phyloP scores from a whole-genome alignment of 2,329 filamentous ascomycete genomes.

The Alternaria sp. region DNA sequence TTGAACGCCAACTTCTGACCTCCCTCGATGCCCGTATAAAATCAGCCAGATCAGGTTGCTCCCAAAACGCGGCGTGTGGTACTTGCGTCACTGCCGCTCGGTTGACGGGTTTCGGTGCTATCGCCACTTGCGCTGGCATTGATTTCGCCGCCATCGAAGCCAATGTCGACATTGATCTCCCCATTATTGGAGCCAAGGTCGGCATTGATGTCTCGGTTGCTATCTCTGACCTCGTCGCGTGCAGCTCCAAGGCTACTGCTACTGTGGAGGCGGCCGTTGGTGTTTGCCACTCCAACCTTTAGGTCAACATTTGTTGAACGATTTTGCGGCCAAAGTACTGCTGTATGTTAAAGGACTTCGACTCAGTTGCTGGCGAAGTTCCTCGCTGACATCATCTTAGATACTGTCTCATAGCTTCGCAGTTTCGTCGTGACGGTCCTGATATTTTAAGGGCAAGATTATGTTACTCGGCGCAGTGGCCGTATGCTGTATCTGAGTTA shows the following conservation, averaged over 20 bases:
- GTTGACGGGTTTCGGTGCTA: neutral
- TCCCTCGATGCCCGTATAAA: neutral
- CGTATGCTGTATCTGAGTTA: neutral
- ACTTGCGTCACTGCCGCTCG: neutral
- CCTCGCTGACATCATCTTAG: neutral
- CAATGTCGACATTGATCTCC: neutral
- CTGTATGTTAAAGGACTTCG: neutral
- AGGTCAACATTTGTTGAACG: neutral
- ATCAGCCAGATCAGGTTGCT: neutral
- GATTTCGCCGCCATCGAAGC: neutral
- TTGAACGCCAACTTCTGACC: neutral
- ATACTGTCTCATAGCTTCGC: neutral
- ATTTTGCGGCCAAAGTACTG: neutral
- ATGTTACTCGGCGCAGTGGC: neutral
- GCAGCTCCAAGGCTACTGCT: neutral
- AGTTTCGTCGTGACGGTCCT: neutral
- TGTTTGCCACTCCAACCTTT: neutral
- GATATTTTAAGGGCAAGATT: neutral
- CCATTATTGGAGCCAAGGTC: neutral
- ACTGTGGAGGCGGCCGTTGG: neutral
- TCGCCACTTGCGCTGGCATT: neutral
- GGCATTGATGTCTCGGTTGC: neutral
- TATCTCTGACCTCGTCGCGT: neutral
- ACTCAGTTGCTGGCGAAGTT: neutral
- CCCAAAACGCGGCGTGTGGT: neutral